Evolutionary conservation across 2,329 filamentous ascomycete genomes (phyloP), one percentile per base, ranked within the genome.

Genomic region (Colletotrichum lini): DNA sequence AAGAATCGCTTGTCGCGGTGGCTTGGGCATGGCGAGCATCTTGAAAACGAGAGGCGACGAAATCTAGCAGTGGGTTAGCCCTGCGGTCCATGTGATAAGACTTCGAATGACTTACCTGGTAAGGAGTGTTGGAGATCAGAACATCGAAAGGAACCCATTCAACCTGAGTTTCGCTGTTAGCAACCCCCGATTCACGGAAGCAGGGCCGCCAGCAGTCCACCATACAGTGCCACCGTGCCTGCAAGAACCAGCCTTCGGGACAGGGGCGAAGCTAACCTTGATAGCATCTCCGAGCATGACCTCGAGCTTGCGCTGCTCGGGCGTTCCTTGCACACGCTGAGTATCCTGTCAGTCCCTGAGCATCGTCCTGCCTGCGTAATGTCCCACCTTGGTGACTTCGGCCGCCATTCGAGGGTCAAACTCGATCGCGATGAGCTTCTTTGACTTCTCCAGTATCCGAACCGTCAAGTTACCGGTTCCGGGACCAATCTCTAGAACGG

Each of bases 321-420:
- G 94, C 53, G 92, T 97, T 23, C 94, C 95, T 82, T 98, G 95
- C 10, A 98, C 95, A 77, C 96, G 93, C 83, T 97, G 49, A 18
- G 30, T 23, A 92, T 95, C 74, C 93, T 83, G 81, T 94, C 91
- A 62, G 92, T 91, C 3, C 90, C 49, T 45, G 44, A 38, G 15
- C 45, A 60, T 54, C 40, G 49, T 49, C 35, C 21, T 26, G 42
- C 26, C 12, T 38, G 30, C 26, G 53, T 49, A 30, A 12, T 45
- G 40, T 59, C 69, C 40, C 54, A 73, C 91, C 92, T 96, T 97
- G 56, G 94, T 96, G 73, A 98, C 89, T 84, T 98, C 96, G 70
- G 96, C 96, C 15, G 94, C 95, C 96, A 98, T 98, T 78, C 96
- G 89, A 23, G 96, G 95, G 83, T 99, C 96, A 80, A 98, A 88